Evolutionary conservation across 164 flowering plant genomes (phyloP).

Genomic region (Cinnamomum chago): DNA sequence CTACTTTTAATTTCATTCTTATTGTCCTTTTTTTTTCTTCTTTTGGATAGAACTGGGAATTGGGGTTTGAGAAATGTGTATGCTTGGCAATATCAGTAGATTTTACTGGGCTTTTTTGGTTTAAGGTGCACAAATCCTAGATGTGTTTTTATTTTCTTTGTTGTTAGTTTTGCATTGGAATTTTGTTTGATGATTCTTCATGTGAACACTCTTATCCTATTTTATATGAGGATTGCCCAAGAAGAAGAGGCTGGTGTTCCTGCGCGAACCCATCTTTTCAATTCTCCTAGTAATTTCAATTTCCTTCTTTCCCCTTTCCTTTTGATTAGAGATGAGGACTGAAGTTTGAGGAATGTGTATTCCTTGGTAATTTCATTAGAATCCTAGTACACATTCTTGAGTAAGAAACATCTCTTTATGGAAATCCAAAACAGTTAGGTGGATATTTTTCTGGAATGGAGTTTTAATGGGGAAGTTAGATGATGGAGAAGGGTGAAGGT

Average conservation of each 20-base stretch:
- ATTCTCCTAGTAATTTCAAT: background rate
- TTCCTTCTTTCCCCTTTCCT: background rate
- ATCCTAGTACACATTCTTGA: background rate
- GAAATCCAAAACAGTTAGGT: background rate
- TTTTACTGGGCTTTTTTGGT: background rate
- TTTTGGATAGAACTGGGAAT: background rate
- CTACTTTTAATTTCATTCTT: background rate
- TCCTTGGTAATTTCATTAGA: background rate
- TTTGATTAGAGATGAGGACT: background rate
- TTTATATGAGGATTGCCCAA: too few species aligned
- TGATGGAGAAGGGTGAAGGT: background rate
- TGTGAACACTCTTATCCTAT: too few species aligned
- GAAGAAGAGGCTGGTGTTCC: slow-evolving; percentile 21
- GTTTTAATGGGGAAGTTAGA: background rate
- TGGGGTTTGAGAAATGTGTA: background rate
- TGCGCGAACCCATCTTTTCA: background rate
- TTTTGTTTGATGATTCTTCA: too few species aligned
- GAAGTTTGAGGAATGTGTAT: background rate
- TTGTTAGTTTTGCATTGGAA: too few species aligned
- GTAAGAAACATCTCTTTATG: background rate
- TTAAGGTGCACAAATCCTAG: slow-evolving; percentile 8
- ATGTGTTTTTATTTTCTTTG: background rate
- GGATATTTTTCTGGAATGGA: background rate
- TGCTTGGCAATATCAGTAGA: background rate
- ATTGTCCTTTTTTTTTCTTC: background rate